A percentile compares a stretch with the other conserved stretches of the same genome.
phyloP scores from a whole-genome alignment of 306 rosid species.

The Carpinus fangiana region DNA sequence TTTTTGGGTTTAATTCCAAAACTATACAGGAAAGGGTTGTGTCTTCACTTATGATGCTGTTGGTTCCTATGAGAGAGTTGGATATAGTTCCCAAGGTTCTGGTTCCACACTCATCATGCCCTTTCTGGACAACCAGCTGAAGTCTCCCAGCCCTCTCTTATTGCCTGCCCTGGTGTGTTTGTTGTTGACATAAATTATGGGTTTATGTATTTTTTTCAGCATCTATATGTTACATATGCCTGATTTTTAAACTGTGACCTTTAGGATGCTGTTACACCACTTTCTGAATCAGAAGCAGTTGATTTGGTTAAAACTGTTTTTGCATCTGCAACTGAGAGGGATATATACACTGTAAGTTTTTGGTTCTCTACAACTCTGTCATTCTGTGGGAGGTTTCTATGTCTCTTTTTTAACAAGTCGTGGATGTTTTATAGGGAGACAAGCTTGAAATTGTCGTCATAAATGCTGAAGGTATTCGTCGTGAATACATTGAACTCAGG shows the following conservation, averaged over 20 bases:
- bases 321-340: slow-evolving; percentile 95
- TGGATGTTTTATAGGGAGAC: slow-evolving; percentile 68
- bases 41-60: slow-evolving; percentile 99
- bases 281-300: slow-evolving; percentile 83
- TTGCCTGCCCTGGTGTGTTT: slow-evolving; percentile 71
- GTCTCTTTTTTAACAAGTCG: neutral
- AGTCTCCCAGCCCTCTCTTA: slow-evolving; percentile 92
- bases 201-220: slow-evolving; percentile 19
- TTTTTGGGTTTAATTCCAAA: neutral
- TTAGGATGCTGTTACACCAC: slow-evolving; percentile 93
- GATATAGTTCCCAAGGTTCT: slow-evolving; percentile 95
- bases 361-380: slow-evolving; percentile 3
- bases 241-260: slow-evolving; percentile 10
- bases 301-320: slow-evolving; percentile 87
- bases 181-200: slow-evolving; percentile 18
- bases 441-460: slow-evolving; percentile 67
- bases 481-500: slow-evolving; percentile 75
- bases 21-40: slow-evolving; percentile 86
- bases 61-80: slow-evolving; percentile 99
- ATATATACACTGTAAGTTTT: slow-evolving; percentile 84
- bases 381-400: neutral
- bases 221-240: neutral
- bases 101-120: slow-evolving; percentile 95
- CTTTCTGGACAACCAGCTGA: slow-evolving; percentile 82
- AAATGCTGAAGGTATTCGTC: slow-evolving; percentile 61